These are phyloP conservation scores for Dactylellina cionopaga DNA, from an alignment of 2,329 filamentous ascomycete genomes.

Conservation along the genomic window DNA sequence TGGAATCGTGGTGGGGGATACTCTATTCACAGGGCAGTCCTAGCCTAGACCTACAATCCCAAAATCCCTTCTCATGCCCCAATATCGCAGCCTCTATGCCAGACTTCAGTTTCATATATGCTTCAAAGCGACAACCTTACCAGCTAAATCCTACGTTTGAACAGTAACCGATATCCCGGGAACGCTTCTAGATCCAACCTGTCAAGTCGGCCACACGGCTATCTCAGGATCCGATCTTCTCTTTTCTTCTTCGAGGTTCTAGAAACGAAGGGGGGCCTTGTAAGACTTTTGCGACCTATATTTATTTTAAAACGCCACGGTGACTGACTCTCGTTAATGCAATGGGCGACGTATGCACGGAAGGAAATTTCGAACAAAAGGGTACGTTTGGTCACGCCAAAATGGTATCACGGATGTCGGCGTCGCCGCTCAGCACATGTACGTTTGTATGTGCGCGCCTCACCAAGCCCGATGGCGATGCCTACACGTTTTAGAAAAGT, in stretches of 20 bases:
- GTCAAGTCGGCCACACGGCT: no score
- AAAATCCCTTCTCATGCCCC: no score
- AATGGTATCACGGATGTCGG: conserved; percentile 9
- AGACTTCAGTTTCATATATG: conserved; percentile 38
- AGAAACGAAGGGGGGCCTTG: conserved; percentile 5
- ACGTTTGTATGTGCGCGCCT: no score
- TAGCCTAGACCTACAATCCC: conserved; percentile 23
- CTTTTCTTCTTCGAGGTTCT: conserved; percentile 12
- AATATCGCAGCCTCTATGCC: no score
- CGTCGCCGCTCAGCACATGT: background rate
- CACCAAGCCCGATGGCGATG: conserved; percentile 19
- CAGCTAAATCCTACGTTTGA: conserved; percentile 10
- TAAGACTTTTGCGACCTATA: background rate
- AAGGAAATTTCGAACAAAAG: background rate
- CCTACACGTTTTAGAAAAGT: conserved; percentile 23
- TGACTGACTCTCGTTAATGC: conserved; percentile 35
- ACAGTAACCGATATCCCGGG: background rate
- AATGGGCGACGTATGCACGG: background rate
- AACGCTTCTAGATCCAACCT: no score
- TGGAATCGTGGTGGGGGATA: conserved; percentile 1
- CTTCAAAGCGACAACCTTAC: conserved; percentile 7
- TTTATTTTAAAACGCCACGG: conserved; percentile 12
- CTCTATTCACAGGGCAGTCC: conserved; percentile 1
- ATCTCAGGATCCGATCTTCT: conserved; percentile 13
- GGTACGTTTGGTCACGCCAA: background rate